Conservation (phyloP, 2,329 filamentous ascomycete genomes). For the Cladophialophora bantiana region DNA sequence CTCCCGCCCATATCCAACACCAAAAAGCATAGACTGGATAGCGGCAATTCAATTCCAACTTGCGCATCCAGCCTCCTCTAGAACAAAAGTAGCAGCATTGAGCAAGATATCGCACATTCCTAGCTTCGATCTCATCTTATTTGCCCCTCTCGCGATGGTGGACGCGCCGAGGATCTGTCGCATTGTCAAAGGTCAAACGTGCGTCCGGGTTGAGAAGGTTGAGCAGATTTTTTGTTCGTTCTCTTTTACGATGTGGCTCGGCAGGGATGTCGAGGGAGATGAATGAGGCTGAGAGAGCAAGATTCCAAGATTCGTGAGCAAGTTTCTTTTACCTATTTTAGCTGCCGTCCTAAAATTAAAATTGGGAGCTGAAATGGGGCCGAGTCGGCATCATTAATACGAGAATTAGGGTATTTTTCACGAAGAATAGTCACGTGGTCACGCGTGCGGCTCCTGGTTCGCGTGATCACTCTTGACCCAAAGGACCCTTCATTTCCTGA, state of each 20-base stretch:
- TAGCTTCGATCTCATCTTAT: neutral
- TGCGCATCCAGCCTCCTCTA: neutral
- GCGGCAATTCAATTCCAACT: neutral
- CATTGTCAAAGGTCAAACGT: neutral
- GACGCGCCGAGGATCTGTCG: neutral
- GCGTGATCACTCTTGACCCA: no score
- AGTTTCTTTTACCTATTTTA: neutral
- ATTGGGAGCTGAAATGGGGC: neutral
- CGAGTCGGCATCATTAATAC: neutral
- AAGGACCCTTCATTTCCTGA: no score
- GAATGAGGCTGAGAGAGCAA: neutral
- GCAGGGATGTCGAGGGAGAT: neutral
- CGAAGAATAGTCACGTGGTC: no score
- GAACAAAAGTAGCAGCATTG: neutral
- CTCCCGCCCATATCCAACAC: neutral
- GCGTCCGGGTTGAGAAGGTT: neutral
- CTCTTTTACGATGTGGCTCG: no score
- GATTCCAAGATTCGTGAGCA: neutral
- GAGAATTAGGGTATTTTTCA: no score
- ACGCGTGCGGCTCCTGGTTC: no score
- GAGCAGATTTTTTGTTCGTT: neutral
- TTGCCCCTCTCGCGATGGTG: neutral
- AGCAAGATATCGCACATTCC: neutral
- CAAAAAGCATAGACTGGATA: neutral
- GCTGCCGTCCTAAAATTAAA: neutral